Percentiles rank a stretch among this genome's conserved stretches.
Conservation (phyloP, 2,329 filamentous ascomycete genomes). For the Beauveria asiatica region DNA sequence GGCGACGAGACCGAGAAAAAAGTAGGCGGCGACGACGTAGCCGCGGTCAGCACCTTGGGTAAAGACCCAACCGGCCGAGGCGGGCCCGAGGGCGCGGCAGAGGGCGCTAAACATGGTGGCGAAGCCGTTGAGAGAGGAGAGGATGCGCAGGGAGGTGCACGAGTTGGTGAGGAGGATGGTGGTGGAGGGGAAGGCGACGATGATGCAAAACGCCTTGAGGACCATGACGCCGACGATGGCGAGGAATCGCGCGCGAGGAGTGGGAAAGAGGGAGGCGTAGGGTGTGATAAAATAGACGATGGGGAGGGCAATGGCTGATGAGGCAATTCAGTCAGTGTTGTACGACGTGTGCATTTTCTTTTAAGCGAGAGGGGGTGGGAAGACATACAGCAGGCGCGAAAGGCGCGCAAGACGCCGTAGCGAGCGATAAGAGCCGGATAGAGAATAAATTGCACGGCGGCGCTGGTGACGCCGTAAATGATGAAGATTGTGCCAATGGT, state of each 20-base stretch:
- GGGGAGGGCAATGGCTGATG: constrained; percentile 57
- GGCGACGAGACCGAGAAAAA: constrained; percentile 59
- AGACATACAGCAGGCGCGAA: constrained; percentile 50
- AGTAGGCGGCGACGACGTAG: constrained; percentile 75
- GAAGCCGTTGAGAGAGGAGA: constrained; percentile 86
- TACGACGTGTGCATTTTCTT: too few relatives aligned
- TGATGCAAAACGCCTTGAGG: constrained; percentile 64
- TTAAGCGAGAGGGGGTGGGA: not conserved
- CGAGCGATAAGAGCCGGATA: constrained; percentile 68
- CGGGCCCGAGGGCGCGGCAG: constrained; percentile 72
- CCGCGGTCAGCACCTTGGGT: constrained; percentile 66
- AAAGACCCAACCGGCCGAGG: constrained; percentile 63
- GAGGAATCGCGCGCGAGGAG: constrained; percentile 40
- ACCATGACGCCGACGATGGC: constrained; percentile 62
- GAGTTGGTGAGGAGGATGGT: constrained; percentile 90
- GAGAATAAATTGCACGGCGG: constrained; percentile 75
- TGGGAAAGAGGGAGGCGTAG: constrained; percentile 60
- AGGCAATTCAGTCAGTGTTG: too few relatives aligned
- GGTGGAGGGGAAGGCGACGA: constrained; percentile 80
- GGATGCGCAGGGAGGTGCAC: constrained; percentile 59
- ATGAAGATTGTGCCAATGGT: constrained; percentile 82
- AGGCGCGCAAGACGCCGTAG: constrained; percentile 67
- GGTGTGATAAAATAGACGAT: constrained; percentile 74
- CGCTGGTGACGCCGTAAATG: constrained; percentile 69
- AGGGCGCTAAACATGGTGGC: constrained; percentile 76